Percentiles rank a stretch among this genome's conserved stretches.
phyloP scores from a whole-genome alignment of 371 early-diverging fungal genomes.

The Lichtheimia ramosa region DNA sequence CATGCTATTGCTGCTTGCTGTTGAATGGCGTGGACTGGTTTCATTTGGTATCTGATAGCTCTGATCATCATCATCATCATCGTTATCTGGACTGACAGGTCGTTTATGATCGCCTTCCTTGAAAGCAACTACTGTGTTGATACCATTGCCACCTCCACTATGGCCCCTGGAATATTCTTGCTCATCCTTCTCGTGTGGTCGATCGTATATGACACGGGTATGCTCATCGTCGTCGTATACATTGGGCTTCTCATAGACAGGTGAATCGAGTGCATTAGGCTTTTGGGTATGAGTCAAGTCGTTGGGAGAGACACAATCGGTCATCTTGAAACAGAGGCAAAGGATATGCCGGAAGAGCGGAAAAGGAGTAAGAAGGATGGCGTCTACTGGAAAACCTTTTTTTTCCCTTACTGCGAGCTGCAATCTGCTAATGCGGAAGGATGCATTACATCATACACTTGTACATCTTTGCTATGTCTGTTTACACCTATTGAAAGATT shows the following conservation, averaged over 20 bases:
- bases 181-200: slow-evolving; percentile 5
- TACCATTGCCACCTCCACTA: slow-evolving; percentile 6
- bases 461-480: no score
- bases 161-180: background rate
- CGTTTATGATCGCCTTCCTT: slow-evolving; percentile 9
- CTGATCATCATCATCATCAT: slow-evolving; percentile 5
- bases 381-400: no score
- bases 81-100: slow-evolving; percentile 11
- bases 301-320: background rate
- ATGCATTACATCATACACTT: no score
- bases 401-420: no score
- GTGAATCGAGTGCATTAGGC: slow-evolving; percentile 24
- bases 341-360: background rate
- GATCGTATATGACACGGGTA: slow-evolving; percentile 1
- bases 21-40: background rate
- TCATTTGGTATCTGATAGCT: background rate
- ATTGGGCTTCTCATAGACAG: slow-evolving; percentile 24
- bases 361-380: no score
- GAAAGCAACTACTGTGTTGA: slow-evolving; percentile 14
- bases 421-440: no score
- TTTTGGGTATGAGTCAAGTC: slow-evolving; percentile 13
- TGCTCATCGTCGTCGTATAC: slow-evolving; percentile 19
- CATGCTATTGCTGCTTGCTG: background rate
- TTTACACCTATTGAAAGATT: no score
- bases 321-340: background rate